Evolutionary conservation across 257 asterid genomes (phyloP), one percentile per base, ranked within the genome.

Genomic region (Linaria vulgaris): DNA sequence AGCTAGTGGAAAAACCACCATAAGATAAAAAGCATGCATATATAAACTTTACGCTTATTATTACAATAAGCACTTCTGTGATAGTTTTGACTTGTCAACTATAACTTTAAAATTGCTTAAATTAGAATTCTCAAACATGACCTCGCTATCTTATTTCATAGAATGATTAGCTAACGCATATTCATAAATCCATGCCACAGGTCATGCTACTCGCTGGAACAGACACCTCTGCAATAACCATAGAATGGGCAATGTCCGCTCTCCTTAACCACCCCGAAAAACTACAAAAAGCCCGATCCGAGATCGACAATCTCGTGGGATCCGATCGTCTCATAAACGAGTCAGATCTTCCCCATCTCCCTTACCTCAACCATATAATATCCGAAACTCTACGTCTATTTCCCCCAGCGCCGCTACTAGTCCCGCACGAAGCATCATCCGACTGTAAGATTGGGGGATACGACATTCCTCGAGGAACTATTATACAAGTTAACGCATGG

Each of bases 161-260:
- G n/a, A n/a, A n/a, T n/a, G n/a, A n/a, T n/a, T n/a, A n/a, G n/a
- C n/a, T n/a, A n/a, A n/a, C n/a, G 6, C 34, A 27, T 27, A 2
- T 17, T 23, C 20, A 54, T 25, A 41, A 54, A 54, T 25, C 56
- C 39, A 16, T 9, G 25, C 2, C 10, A 39, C 68, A 69, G 81
- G 63, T 39, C 30, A 22, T 64, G 47, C 24, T 73, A 14, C 1
- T 78, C 7, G 82, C 67, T 5, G 76, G 82, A 21, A 77, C 76
- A 4, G 79, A 69, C 48, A 69, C 79, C 0, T 22, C 71, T 1
- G 0, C 54, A 0, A 37, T 37, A 9, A 77, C 69, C 8, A 17
- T 77, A 20, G 79, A 77, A 67, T 77, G 82, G 79, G 79, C 76
- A 10, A 73, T 77, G 59, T 34, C 76, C 1, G 14, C 60, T 25